Percentiles rank a stretch among this genome's conserved stretches.
Evolutionary conservation across 2,329 filamentous ascomycete species (phyloP).

Genomic region (Fusarium coffeatum): DNA sequence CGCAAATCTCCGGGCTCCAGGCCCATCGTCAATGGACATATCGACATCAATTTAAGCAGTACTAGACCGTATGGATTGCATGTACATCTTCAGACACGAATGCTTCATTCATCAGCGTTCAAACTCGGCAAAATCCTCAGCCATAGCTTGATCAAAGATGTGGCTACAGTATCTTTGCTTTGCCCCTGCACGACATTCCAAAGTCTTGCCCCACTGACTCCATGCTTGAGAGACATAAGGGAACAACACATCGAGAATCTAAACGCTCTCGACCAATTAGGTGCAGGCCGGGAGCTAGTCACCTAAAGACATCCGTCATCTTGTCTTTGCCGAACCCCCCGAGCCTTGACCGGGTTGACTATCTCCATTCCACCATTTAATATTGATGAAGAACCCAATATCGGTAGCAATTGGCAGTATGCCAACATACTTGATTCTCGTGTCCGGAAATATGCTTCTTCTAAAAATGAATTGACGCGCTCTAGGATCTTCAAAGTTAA

Average conservation of each 20-base stretch:
- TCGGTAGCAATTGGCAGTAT: slow-evolving; percentile 5
- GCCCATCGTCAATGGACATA: neutral
- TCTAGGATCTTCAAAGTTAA: slow-evolving; percentile 8
- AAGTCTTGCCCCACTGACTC: slow-evolving; percentile 41
- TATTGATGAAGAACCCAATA: slow-evolving; percentile 12
- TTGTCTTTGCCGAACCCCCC: slow-evolving; percentile 40
- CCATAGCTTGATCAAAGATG: slow-evolving; percentile 15
- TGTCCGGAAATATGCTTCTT: neutral
- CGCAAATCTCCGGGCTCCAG: slow-evolving; percentile 13
- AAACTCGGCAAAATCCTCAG: slow-evolving; percentile 11
- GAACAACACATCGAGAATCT: slow-evolving; percentile 34
- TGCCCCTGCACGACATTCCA: slow-evolving; percentile 46
- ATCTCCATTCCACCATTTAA: slow-evolving; percentile 31
- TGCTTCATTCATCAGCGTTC: neutral
- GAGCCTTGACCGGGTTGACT: slow-evolving; percentile 37
- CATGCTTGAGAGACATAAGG: slow-evolving; percentile 33
- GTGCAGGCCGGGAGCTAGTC: neutral
- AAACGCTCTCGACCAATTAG: slow-evolving; percentile 39
- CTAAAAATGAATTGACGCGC: neutral
- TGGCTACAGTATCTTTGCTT: slow-evolving; percentile 37
- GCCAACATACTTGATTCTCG: neutral
- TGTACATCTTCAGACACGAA: neutral
- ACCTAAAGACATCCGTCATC: slow-evolving; percentile 21
- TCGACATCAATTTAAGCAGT: neutral
- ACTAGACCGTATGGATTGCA: no score